Evolutionary conservation across 2,329 filamentous ascomycete species (phyloP), one percentile per base, ranked within the genome.

Genomic region (Ophiocordyceps camponoti-floridani): DNA sequence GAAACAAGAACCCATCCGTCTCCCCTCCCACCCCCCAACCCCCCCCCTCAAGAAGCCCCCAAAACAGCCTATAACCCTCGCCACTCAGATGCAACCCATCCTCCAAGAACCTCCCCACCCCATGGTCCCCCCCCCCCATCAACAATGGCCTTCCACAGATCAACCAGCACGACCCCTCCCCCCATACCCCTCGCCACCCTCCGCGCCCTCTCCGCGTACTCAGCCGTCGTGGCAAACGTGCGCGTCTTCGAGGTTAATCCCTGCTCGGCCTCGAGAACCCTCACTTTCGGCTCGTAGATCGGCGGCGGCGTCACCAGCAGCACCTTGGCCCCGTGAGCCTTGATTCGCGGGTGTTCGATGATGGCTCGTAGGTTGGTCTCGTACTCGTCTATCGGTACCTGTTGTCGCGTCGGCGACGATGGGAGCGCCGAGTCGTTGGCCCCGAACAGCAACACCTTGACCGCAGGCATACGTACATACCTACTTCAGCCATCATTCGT

Each of bases 381-480:
- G 66, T 86, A 96, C 48, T 77, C 64, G 1, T 79, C 71, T n/a
- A 94, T 61, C 1, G 84, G 75, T 8, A 96, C 74, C 58, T 89
- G 78, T 61, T 96, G 91, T 10, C 68, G 67, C 43, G 75, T 77
- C 4, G 68, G 68, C 4, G 72, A 67, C 35, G 73, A 65, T 4
- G 77, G 72, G 4, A 93, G 60, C 45, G 79, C 79, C 4, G 89
- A 81, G 61, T 96, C 91, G 58, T 98, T 96, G 52, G 91, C 85
- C 16, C 91, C 91, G 48, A 95, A 79, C 51, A 94, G 80, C 47
- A 94, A 63, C 37, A 82, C 67, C 82, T 87, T 18, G 28, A 10
- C 7, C 4, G 47, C n/a, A n/a, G n/a, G n/a, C n/a, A n/a, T n/a
- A n/a, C n/a, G n/a, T n/a, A n/a, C n/a, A n/a, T n/a, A n/a, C 16